Evolutionary conservation across 2,329 filamentous ascomycete species (phyloP).

Genomic region (Aspergillus fumigatiaffinis): DNA sequence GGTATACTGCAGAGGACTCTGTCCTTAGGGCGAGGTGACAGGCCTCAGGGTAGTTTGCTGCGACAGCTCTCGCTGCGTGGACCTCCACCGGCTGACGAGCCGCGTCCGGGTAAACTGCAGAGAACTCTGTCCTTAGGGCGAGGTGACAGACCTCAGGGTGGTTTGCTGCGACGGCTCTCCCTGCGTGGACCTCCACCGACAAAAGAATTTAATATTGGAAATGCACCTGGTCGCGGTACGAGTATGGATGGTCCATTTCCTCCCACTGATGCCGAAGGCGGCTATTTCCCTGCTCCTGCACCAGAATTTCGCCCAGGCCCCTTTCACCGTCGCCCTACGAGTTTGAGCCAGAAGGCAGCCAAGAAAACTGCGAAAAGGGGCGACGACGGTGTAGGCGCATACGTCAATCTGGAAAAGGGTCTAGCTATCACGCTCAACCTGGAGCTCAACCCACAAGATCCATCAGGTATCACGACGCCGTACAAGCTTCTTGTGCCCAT

Average conservation of each 20-base stretch:
- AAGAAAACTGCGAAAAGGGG: conserved; percentile 53
- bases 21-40: conserved; percentile 57
- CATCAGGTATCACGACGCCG: conserved; percentile 79
- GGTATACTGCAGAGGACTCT: conserved; percentile 54
- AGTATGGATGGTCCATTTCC: conserved; percentile 34
- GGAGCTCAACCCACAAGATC: conserved; percentile 81
- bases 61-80: conserved; percentile 45
- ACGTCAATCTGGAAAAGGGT: conserved; percentile 74
- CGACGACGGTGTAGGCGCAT: conserved; percentile 50
- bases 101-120: conserved; percentile 41
- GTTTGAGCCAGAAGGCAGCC: conserved; percentile 59
- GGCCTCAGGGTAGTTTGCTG: conserved; percentile 38
- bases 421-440: conserved; percentile 86
- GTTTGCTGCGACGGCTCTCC: conserved; percentile 47
- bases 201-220: conserved; percentile 34
- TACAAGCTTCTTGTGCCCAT: conserved; percentile 84
- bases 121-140: conserved; percentile 61
- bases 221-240: conserved; percentile 25
- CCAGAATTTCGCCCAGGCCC: conserved; percentile 33
- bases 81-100: conserved; percentile 33
- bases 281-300: conserved; percentile 27
- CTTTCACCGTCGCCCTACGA: conserved; percentile 69
- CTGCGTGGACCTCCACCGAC: conserved; percentile 40
- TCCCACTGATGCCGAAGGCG: conserved; percentile 27
- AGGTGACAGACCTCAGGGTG: conserved; percentile 44